Base-by-base conservation (phyloP, 192 early-diverging fungal genomes). In the Coemansia erecta region DNA sequence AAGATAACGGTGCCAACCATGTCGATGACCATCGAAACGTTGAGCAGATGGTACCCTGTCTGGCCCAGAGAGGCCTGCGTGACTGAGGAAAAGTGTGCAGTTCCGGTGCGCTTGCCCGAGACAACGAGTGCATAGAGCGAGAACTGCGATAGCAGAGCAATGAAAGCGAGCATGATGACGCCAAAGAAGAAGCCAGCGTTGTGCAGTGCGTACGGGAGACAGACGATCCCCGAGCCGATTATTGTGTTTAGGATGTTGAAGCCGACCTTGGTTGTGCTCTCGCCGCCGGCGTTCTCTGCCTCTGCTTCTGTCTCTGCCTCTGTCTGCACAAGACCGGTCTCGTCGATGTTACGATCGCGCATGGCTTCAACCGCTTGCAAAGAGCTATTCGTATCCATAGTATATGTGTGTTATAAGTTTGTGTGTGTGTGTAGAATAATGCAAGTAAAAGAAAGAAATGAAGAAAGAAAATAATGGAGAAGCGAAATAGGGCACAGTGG, bases 231-330 rank as follows among this genome's bases (percentile, higher is more conserved):
- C 28, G 84, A 83, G 14, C 87, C 87, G 4, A 86, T 81, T 8
- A 84, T 86, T 12, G 84, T 82, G 62, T 88, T 88, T 9, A 88
- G 80, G 37, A 88, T 77, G 37, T 85, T 86, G 54, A 85, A 81
- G 6, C 81, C 64, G 3, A 66, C 70, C 46, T 56, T 59, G 31
- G 33, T 28, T 1, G 57, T 59, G 57, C 57, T 59, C 35, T 59
- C 57, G 45, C 57, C 57, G 7, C 6, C 13, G 0, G 44, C 24
- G 7, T 11, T 19, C 0, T 37, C 13, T 8, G 47, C 11, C 3
- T 49, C 22, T 22, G 47, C 3, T 4, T 13, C 3, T 18, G 17
- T n/a, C 42, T 23, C 18, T 46, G 44, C n/a, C 21, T 46, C 2
- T 15, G 17, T 21, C 2, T 46, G 44, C 44, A 19, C n/a, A 13